These are phyloP conservation scores for Dalbergia oliveri DNA, from an alignment of 306 rosid genomes.

Conservation along the genomic window DNA sequence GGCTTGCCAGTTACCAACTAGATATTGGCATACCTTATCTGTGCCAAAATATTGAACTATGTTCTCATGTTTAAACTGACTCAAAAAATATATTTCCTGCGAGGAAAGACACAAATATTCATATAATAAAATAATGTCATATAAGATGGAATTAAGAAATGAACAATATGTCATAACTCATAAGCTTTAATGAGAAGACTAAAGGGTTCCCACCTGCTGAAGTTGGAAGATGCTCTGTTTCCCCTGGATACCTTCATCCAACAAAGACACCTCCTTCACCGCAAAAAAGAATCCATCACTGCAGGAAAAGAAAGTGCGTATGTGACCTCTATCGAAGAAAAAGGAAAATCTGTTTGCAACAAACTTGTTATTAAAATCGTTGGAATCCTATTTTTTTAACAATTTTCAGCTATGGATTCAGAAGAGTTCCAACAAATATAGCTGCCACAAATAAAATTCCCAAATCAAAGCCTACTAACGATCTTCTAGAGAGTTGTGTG, in stretches of 20 bases:
- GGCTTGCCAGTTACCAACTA: constrained; percentile 2
- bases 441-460: constrained; percentile 14
- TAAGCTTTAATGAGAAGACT: constrained; percentile 17
- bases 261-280: constrained; percentile 75
- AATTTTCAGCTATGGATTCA: constrained; percentile 23
- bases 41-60: constrained; percentile 76
- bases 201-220: constrained; percentile 62
- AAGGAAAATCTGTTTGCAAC: neutral
- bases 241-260: constrained; percentile 70
- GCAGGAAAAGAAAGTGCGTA: constrained; percentile 39
- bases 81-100: constrained; percentile 74
- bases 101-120: constrained; percentile 35
- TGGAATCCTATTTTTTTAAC: constrained; percentile 3
- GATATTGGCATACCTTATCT: constrained; percentile 60
- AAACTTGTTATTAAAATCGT: constrained; percentile 9
- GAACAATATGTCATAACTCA: neutral
- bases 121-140: neutral
- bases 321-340: constrained; percentile 34
- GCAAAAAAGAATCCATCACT: constrained; percentile 78
- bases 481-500: neutral
- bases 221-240: constrained; percentile 69
- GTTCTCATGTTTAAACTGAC: constrained; percentile 68
- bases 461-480: constrained; percentile 14
- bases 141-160: constrained; percentile 34
- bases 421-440: neutral